Base-by-base conservation (phyloP, 2,329 filamentous ascomycete genomes). In the Fusarium drepaniforme region DNA sequence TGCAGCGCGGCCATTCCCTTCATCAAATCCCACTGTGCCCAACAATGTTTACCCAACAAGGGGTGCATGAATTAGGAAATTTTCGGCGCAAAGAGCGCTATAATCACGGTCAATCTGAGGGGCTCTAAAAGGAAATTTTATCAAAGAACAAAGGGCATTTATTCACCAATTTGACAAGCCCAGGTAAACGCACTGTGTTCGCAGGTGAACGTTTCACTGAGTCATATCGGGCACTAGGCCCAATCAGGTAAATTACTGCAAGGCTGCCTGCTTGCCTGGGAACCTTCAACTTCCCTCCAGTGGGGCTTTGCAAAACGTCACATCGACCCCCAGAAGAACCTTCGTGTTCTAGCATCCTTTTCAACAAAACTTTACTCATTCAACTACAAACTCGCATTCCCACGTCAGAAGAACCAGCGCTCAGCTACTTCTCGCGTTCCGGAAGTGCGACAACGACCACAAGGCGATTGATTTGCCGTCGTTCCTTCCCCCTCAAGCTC, bases 221-320 rank as follows among this genome's bases (percentile, higher is more conserved):
- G 38, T 44, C 44, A 63, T 5, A 40, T 21, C 57, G 13, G 51
- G 37, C 63, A 46, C 76, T 78, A 78, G 42, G 46, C 73, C 64
- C 18, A 30, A 69, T 73, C 53, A 21, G 73, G 64, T 11, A 23
- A 8, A 58, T n/a, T 15, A 21, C 49, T 46, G 16, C 61, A 68
- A 70, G 59, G 68, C 72, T 75, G 74, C 69, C 67, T 73, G 71
- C 30, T 70, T 61, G 59, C 66, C 72, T 77, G 63, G 61, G 66
- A 68, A 75, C 64, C 66, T 70, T 60, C 62, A 61, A 57, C 53
- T 60, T 53, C 46, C 28, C 56, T 38, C 18, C 64, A 60, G 76
- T 78, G 77, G 77, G 76, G 75, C 77, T 70, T 46, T 30, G 62
- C 66, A 78, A 77, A 71, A 78, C 76, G 76, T 78, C 76, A 78